Percentiles rank a stretch among this genome's conserved stretches.
phyloP scores from a whole-genome alignment of 352 stramenopile species.

The Phytophthora pluvialis region DNA sequence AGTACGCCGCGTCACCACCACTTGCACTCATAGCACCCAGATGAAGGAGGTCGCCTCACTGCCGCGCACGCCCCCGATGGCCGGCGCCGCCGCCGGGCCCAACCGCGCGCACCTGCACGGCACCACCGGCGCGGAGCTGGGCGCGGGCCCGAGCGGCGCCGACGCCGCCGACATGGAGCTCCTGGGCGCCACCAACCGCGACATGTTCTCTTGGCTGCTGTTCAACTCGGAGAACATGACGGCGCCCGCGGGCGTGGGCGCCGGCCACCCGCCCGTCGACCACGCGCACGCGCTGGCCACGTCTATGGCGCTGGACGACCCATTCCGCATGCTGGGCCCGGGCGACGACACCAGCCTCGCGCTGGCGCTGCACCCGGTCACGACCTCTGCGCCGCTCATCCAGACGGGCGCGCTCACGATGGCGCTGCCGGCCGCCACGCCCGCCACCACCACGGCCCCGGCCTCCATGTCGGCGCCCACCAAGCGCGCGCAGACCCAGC shows the following conservation, averaged over 20 bases:
- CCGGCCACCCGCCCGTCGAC: conserved; percentile 13
- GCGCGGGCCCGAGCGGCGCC: conserved; percentile 7
- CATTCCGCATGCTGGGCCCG: conserved; percentile 65
- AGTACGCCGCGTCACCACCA: conserved; percentile 43
- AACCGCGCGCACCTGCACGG: conserved; percentile 13
- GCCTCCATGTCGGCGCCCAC: conserved; percentile 27
- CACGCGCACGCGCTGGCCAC: conserved; percentile 32
- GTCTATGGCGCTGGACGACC: conserved; percentile 58
- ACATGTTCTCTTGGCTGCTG: conserved; percentile 88
- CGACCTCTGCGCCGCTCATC: conserved; percentile 31
- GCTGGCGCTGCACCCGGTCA: conserved; percentile 36
- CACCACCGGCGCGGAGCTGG: conserved; percentile 11
- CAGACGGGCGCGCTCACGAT: conserved; percentile 36
- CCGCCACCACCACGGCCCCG: conserved; percentile 19
- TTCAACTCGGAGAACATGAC: conserved; percentile 89
- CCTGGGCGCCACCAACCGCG: conserved; percentile 69
- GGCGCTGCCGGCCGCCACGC: conserved; percentile 27
- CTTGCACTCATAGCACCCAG: conserved; percentile 7
- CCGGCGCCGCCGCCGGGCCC: conserved; percentile 27
- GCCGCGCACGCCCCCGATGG: conserved; percentile 30
- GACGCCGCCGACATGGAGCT: conserved; percentile 70
- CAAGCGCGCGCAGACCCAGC: conserved; percentile 36
- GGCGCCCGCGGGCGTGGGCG: conserved; percentile 35
- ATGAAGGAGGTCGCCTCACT: conserved; percentile 37
- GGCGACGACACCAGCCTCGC: conserved; percentile 50